These are phyloP conservation scores for Nakazawaea peltata DNA, from an alignment of 805 yeast genomes.

Conservation along the genomic window DNA sequence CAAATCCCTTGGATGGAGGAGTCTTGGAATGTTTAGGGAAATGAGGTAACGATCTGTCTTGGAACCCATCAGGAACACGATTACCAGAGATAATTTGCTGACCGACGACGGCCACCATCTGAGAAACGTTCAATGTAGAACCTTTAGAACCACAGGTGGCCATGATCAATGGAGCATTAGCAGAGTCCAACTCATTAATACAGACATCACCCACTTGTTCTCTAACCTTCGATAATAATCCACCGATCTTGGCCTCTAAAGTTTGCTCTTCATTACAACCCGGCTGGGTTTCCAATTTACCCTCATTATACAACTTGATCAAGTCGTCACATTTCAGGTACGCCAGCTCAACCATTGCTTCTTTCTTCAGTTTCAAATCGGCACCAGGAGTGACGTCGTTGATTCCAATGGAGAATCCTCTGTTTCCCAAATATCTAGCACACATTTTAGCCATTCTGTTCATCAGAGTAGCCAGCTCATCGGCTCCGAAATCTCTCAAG, in stretches of 20 bases:
- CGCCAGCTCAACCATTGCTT: conserved; percentile 82
- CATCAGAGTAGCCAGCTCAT: conserved; percentile 93
- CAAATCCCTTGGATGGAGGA: conserved; percentile 97
- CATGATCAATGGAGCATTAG: conserved; percentile 96
- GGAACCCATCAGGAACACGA: conserved; percentile 99
- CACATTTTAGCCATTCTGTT: conserved; percentile 98
- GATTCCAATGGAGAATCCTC: conserved; percentile 97
- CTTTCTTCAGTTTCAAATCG: conserved; percentile 70
- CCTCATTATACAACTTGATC: conserved; percentile 68
- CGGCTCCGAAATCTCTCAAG: conserved; percentile 93
- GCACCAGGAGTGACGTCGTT: conserved; percentile 93
- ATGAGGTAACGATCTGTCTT: conserved; percentile 96
- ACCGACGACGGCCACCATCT: conserved; percentile 99
- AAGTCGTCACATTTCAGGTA: conserved; percentile 87
- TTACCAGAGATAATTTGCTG: conserved; percentile 98
- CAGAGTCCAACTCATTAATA: conserved; percentile 79
- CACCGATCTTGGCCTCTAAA: conserved; percentile 95
- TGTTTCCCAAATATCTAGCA: conserved; percentile 88
- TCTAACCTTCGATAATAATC: conserved; percentile 91
- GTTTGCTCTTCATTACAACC: conserved; percentile 99
- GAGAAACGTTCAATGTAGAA: conserved; percentile 94
- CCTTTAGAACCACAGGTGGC: conserved; percentile 99
- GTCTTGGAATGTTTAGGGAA: conserved; percentile 93
- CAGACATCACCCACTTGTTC: conserved; percentile 99
- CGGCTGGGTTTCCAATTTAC: conserved; percentile 94